phyloP scores from a whole-genome alignment of 192 early-diverging fungal species.

The Podila epigama region DNA sequence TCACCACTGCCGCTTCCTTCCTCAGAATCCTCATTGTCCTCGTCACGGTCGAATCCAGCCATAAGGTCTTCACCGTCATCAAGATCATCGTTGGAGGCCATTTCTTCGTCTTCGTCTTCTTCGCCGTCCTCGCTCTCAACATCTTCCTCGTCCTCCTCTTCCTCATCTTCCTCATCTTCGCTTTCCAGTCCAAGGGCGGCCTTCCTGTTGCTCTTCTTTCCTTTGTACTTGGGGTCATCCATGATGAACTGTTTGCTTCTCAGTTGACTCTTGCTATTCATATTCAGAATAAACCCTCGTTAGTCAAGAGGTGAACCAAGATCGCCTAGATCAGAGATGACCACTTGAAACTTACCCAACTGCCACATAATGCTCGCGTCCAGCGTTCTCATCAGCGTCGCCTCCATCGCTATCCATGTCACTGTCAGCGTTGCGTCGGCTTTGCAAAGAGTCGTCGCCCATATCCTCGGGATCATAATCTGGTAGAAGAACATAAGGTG shows the following conservation, averaged over 20 bases:
- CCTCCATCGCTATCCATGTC: conserved; percentile 58
- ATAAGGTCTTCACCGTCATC: conserved; percentile 60
- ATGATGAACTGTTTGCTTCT: conserved; percentile 64
- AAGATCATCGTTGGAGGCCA: conserved; percentile 33
- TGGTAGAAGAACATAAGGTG: conserved; percentile 17
- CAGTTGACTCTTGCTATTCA: conserved; percentile 65
- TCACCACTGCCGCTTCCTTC: conserved; percentile 40
- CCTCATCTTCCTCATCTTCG: conserved; percentile 50
- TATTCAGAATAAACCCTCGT: neutral
- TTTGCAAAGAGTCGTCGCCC: conserved; percentile 55
- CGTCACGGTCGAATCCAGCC: conserved; percentile 47
- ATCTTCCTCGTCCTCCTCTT: conserved; percentile 40
- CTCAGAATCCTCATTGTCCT: conserved; percentile 35
- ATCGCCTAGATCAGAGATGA: neutral
- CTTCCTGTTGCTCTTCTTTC: conserved; percentile 72
- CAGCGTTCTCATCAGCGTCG: conserved; percentile 54
- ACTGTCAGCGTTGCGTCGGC: conserved; percentile 55
- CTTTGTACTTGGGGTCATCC: conserved; percentile 78
- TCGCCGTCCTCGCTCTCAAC: conserved; percentile 49
- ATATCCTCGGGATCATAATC: conserved; percentile 79
- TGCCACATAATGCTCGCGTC: conserved; percentile 71
- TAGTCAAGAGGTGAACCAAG: neutral
- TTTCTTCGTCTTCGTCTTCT: conserved; percentile 51
- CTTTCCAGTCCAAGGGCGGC: conserved; percentile 62
- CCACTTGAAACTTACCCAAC: conserved; percentile 65